Percentiles rank a stretch among this genome's conserved stretches.
Evolutionary conservation across 805 yeast species (phyloP).

Genomic region (Metschnikowia colocasiae): DNA sequence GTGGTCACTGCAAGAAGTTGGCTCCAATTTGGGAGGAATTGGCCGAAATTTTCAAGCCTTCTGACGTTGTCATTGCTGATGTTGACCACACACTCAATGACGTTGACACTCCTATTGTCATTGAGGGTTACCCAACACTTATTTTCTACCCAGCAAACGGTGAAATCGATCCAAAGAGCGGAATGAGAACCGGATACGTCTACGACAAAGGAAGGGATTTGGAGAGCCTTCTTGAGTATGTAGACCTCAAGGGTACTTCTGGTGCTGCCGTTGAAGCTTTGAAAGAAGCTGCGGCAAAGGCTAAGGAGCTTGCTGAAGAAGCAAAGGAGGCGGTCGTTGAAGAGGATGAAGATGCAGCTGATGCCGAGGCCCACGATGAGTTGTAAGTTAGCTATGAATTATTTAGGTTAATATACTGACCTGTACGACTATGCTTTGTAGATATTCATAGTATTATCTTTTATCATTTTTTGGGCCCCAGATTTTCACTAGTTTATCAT

Average conservation of each 20-base stretch:
- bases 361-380: conserved; percentile 34
- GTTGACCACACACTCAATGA: conserved; percentile 90
- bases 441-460: not conserved
- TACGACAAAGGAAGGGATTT: conserved; percentile 72
- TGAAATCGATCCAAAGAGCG: conserved; percentile 38
- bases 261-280: conserved; percentile 45
- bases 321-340: conserved; percentile 20
- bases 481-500: conserved; percentile 66
- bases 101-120: conserved; percentile 60
- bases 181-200: conserved; percentile 50
- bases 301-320: conserved; percentile 25
- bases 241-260: conserved; percentile 63
- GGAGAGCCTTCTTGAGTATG: conserved; percentile 65
- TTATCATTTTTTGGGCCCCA: conserved; percentile 46
- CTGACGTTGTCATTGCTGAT: conserved; percentile 68
- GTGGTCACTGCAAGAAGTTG: conserved; percentile 91
- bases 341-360: conserved; percentile 11
- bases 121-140: conserved; percentile 90
- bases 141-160: conserved; percentile 80
- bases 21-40: conserved; percentile 88
- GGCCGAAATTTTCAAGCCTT: conserved; percentile 61
- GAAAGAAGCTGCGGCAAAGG: conserved; percentile 12
- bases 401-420: not conserved
- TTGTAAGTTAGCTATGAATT: conserved; percentile 22
- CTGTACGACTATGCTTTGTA: not conserved